A percentile compares a stretch with the other conserved stretches of the same genome.
phyloP scores from a whole-genome alignment of 1,284 basidiomycete species.

The Puccinia hordei region DNA sequence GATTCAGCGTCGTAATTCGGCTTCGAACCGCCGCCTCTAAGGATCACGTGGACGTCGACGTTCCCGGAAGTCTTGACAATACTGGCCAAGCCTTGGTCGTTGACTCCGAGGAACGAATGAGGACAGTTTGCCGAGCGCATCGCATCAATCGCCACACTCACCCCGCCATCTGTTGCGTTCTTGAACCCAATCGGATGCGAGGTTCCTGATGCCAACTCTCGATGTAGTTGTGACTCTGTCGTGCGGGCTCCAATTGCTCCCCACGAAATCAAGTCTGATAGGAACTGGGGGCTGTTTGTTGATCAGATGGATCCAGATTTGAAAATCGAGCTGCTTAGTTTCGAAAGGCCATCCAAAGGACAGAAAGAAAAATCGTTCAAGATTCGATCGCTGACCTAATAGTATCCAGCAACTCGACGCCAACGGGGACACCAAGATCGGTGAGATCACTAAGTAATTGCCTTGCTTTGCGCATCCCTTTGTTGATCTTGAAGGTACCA shows the following conservation, averaged over 20 bases:
- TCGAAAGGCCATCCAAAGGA: conserved; percentile 54
- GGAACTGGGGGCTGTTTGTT: conserved; percentile 80
- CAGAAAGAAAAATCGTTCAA: not conserved
- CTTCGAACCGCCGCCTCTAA: conserved; percentile 80
- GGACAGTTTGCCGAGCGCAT: conserved; percentile 81
- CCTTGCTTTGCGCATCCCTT: conserved; percentile 86
- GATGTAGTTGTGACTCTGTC: conserved; percentile 92
- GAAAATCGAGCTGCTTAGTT: conserved; percentile 64
- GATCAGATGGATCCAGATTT: conserved; percentile 57
- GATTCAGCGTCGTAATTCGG: conserved; percentile 80
- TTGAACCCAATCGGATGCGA: conserved; percentile 84
- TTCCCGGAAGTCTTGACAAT: conserved; percentile 87
- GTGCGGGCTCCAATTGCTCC: conserved; percentile 97
- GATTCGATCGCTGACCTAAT: conserved; percentile 55
- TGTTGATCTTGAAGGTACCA: conserved; percentile 84
- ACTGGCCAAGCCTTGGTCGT: conserved; percentile 85
- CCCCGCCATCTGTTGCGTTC: conserved; percentile 61
- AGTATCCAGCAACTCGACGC: conserved; percentile 76
- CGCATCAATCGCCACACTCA: conserved; percentile 71
- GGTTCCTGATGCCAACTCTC: conserved; percentile 79
- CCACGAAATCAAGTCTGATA: conserved; percentile 93
- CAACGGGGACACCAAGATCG: conserved; percentile 79
- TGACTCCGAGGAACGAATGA: conserved; percentile 89
- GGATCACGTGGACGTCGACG: conserved; percentile 85
- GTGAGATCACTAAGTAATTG: conserved; percentile 82